These are phyloP conservation scores for Malassezia vespertilionis DNA, from an alignment of 1,284 basidiomycete species.

Conservation along the genomic window DNA sequence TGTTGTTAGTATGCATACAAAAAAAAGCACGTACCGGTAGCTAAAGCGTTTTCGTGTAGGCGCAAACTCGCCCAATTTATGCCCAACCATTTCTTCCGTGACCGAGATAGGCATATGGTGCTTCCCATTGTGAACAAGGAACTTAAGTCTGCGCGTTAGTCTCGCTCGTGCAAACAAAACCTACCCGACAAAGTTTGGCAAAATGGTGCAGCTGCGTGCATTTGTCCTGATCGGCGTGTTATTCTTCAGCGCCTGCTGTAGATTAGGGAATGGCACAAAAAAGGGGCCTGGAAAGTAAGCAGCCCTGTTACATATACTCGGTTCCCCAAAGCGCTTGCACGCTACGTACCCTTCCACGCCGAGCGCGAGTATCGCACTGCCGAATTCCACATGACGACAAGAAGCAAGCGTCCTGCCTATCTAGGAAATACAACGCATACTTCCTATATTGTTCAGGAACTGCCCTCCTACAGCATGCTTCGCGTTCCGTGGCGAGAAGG, in stretches of 20 bases:
- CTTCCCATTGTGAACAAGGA: conserved; percentile 89
- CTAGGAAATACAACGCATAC: neutral
- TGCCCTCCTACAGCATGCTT: too few species aligned
- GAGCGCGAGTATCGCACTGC: conserved; percentile 14
- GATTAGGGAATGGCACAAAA: conserved; percentile 85
- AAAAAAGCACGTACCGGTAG: conserved; percentile 48
- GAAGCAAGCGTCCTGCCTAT: neutral
- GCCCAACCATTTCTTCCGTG: conserved; percentile 95
- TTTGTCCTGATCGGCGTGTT: conserved; percentile 80
- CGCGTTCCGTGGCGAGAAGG: too few species aligned
- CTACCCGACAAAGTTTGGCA: conserved; percentile 55
- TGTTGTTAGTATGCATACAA: neutral
- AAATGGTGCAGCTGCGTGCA: conserved; percentile 77
- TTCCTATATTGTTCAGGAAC: too few species aligned
- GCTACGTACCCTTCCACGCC: conserved; percentile 22
- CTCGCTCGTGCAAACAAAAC: conserved; percentile 3
- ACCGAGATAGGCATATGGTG: conserved; percentile 74
- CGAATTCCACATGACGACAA: conserved; percentile 13
- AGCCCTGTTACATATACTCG: too few species aligned
- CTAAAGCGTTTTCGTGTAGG: conserved; percentile 61
- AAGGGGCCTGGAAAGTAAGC: conserved; percentile 58
- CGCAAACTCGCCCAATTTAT: conserved; percentile 91
- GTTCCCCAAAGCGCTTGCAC: too few species aligned
- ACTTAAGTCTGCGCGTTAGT: conserved; percentile 53
- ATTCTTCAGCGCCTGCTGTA: conserved; percentile 69